Evolutionary conservation across 2,329 filamentous ascomycete genomes (phyloP), one percentile per base, ranked within the genome.

Genomic region (Hymenoscyphus albidus): DNA sequence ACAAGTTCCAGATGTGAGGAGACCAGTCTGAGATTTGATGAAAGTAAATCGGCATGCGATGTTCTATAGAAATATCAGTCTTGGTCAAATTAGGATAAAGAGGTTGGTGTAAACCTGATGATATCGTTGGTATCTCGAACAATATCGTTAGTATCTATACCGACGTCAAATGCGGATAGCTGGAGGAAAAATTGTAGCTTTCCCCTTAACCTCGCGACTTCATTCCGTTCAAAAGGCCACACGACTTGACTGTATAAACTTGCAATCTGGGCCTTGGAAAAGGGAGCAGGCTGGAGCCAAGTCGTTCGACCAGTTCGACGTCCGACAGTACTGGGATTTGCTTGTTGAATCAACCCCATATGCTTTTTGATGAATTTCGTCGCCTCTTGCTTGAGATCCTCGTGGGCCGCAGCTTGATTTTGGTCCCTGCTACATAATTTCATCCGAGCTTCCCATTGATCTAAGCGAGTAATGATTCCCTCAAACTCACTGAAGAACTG

Each of bases 1-100:
- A 71, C 70, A 5, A 72, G 40, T n/a, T 72, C 68, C 6, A 72
- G 64, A 40, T 70, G 67, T 22, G 69, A 70, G 27, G 62, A 59
- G 12, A 70, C 70, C 22, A 69, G 59, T 32, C 64, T 68, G 27
- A 65, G 58, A 59, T 70, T 71, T 9, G 67, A 65, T 16, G 65
- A 65, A 4, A 70, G 18, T 35, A 70, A 59, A 31, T 67, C 64
- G 16, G 62, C 65, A 44, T 67, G 61, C 12, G 62, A 62, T 14
- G 62, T 27, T 40, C 64, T 68, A 27, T 22, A 10, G 13, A 35
- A 18, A 16, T 7, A 22, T 55, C 5, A 54, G 48, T 22, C 12
- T 27, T 12, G 5, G 13, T 13, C 10, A 54, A 27, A 3, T 4
- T 1, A 2, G 32, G 32, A 32, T 12, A 14, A 9, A 59, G 59